phyloP scores from a whole-genome alignment of 257 asterid species.

The Solanum microdontum region DNA sequence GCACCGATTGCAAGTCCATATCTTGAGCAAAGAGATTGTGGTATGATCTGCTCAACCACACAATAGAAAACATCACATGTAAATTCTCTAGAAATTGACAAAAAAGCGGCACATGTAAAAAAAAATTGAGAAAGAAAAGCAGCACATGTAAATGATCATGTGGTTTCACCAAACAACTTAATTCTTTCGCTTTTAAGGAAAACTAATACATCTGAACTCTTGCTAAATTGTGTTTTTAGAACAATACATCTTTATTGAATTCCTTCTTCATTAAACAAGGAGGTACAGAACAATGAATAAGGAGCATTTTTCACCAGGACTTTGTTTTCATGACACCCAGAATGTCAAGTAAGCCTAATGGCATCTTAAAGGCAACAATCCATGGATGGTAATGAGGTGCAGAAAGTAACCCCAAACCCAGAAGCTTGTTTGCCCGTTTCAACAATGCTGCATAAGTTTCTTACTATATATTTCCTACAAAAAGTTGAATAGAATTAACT shows the following conservation, averaged over 20 bases:
- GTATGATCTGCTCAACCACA: constrained; percentile 55
- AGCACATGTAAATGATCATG: background rate
- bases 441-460: background rate
- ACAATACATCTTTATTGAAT: background rate
- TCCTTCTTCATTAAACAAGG: background rate
- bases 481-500: background rate
- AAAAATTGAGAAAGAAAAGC: background rate
- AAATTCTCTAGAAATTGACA: background rate
- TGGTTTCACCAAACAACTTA: background rate
- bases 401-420: background rate
- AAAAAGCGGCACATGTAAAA: background rate
- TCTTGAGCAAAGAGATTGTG: constrained; percentile 91
- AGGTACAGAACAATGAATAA: background rate
- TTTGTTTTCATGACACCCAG: background rate
- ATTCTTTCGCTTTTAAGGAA: background rate
- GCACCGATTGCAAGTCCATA: constrained; percentile 96
- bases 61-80: background rate
- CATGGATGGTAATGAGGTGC: background rate
- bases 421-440: background rate
- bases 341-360: background rate
- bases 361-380: background rate
- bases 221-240: background rate
- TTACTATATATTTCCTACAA: background rate
- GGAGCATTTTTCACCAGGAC: background rate
- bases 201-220: background rate